These are phyloP conservation scores for Aureobasidium sp. DNA, from an alignment of 2,329 filamentous ascomycete species.

Conservation along the genomic window DNA sequence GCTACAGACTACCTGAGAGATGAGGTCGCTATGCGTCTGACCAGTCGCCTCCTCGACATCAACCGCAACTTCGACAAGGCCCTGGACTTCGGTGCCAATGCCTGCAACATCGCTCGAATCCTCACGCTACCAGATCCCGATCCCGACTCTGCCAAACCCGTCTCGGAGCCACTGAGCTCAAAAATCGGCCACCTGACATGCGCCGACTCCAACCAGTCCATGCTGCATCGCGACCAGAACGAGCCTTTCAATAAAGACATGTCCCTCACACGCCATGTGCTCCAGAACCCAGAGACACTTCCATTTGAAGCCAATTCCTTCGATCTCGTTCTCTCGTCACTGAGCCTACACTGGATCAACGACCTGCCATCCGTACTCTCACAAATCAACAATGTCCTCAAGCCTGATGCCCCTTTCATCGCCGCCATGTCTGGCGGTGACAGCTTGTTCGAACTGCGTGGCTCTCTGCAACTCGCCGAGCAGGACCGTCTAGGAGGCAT, in stretches of 20 bases:
- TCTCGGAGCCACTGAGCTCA: conserved; percentile 59
- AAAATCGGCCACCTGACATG: conserved; percentile 70
- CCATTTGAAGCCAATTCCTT: conserved; percentile 72
- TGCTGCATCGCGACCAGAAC: conserved; percentile 74
- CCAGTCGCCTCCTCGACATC: conserved; percentile 85
- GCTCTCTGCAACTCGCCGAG: conserved; percentile 86
- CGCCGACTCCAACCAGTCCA: conserved; percentile 68
- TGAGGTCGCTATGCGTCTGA: conserved; percentile 77
- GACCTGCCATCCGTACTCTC: conserved; percentile 79
- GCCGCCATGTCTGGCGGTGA: conserved; percentile 96
- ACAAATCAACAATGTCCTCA: conserved; percentile 79
- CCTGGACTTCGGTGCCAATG: conserved; percentile 90
- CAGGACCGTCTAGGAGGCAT: conserved; percentile 87
- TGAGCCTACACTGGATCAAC: conserved; percentile 96
- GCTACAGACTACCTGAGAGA: conserved; percentile 89
- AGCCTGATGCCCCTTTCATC: conserved; percentile 86
- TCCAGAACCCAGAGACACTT: conserved; percentile 67
- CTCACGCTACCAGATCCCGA: conserved; percentile 58
- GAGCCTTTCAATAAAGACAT: conserved; percentile 68
- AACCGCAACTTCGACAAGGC: conserved; percentile 78
- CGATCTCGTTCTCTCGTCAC: conserved; percentile 81
- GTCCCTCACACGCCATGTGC: conserved; percentile 64
- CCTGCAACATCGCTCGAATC: conserved; percentile 84
- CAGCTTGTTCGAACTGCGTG: conserved; percentile 86
- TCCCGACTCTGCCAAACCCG: conserved; percentile 54